Base-by-base conservation (phyloP, 2,329 filamentous ascomycete genomes). In the Curvularia hawaiiensis region DNA sequence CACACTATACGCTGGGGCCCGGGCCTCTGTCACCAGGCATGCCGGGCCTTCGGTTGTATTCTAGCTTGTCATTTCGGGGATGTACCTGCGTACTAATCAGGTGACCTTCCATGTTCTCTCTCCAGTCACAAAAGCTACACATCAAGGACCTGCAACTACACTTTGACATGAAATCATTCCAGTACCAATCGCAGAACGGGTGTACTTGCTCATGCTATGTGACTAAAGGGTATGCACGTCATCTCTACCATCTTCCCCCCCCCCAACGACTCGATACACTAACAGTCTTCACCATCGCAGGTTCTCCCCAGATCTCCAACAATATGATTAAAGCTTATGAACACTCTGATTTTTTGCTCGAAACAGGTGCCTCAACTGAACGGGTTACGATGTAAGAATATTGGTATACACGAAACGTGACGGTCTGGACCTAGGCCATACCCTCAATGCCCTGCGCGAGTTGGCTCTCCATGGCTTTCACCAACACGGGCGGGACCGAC, bases 401-500 rank as follows among this genome's bases (percentile, higher is more conserved):
- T 30, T n/a, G 16, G 14, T 30, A 45, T 30, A n/a, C 22, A 10
- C 26, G 12, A 47, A 52, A 31, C 16, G 31, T 43, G 31, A 30
- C 12, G 35, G 20, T 24, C 6, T 33, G 28, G n/a, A 18, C 22
- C 50, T 62, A 75, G 22, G 62, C 54, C 54, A 74, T 51, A 20
- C 74, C 74, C 51, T 76, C 74, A 20, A 76, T 69, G 33, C 84
- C 84, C 66, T 83, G 80, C 8, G 89, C 83, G 47, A 98, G 82
- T 60, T 90, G 85, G 62, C 94, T 90, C 72, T 96, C 90, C 92
- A 99, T 96, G 56, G 90, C 80, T 76, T 91, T 93, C 70, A 95
- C 80, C 55, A 99, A 75, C 20, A 94, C 83, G 1, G 86, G 84
- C 8, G 95, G 92, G 0, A 99, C 91, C 31, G 83, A 85, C 72